phyloP scores from a whole-genome alignment of 2,329 filamentous ascomycete species.

The Pseudogymnoascus sp. region DNA sequence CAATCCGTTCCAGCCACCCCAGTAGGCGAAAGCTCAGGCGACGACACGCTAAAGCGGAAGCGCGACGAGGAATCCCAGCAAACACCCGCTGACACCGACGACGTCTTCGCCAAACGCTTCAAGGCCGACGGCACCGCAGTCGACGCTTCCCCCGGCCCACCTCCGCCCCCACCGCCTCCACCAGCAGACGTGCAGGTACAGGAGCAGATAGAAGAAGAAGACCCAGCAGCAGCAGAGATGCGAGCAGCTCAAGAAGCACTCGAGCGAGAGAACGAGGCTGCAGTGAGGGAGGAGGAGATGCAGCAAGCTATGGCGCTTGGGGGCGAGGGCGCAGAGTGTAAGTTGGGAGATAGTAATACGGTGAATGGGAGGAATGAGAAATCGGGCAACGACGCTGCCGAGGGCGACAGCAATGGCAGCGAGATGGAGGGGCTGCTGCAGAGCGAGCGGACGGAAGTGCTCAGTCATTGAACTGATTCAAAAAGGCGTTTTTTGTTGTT shows the following conservation, averaged over 20 bases:
- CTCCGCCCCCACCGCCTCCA: constrained; percentile 23
- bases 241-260: constrained; percentile 24
- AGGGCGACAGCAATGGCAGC: background rate
- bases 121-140: constrained; percentile 20
- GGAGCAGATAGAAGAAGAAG: constrained; percentile 6
- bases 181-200: constrained; percentile 13
- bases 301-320: background rate
- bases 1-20: constrained; percentile 38
- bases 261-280: constrained; percentile 24
- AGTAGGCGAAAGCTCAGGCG: constrained; percentile 25
- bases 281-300: constrained; percentile 1
- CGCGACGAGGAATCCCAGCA: constrained; percentile 39
- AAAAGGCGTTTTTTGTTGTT: background rate
- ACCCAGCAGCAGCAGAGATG: constrained; percentile 19
- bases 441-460: background rate
- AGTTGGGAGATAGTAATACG: background rate
- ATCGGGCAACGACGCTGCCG: background rate
- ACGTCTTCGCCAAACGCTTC: constrained; percentile 21
- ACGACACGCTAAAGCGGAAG: constrained; percentile 51
- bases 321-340: background rate
- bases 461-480: background rate
- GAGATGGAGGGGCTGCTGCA: background rate
- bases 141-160: constrained; percentile 2
- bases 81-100: constrained; percentile 15
- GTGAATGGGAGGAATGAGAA: background rate